phyloP scores from a whole-genome alignment of 768 basidiomycete genomes.

The Russula emetica region DNA sequence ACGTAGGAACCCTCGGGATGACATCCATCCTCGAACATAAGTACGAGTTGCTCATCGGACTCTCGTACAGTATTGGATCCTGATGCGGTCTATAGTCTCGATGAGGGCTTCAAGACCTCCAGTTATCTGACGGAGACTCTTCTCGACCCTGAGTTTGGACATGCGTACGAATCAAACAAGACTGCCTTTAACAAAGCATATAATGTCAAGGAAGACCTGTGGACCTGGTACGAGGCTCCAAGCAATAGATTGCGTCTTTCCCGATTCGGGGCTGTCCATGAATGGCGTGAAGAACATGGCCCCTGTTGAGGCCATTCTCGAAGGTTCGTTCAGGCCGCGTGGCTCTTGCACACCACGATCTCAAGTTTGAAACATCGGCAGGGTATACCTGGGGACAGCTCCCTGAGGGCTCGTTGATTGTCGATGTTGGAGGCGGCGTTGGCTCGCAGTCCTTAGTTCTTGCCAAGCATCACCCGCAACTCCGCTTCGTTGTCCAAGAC shows the following conservation, averaged over 20 bases:
- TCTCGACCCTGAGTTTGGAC: slow-evolving; percentile 19
- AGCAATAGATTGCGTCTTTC: slow-evolving; percentile 7
- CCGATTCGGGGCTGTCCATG: slow-evolving; percentile 18
- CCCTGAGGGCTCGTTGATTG: slow-evolving; percentile 12
- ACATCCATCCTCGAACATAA: slow-evolving; percentile 23
- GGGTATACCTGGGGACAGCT: slow-evolving; percentile 11
- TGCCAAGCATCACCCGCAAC: neutral
- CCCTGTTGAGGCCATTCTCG: neutral
- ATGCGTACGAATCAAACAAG: slow-evolving; percentile 7
- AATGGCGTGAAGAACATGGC: slow-evolving; percentile 14
- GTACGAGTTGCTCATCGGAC: slow-evolving; percentile 10
- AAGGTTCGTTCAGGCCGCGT: neutral
- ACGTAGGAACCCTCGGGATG: slow-evolving; percentile 28
- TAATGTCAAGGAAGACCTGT: neutral
- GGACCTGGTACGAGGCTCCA: slow-evolving; percentile 10
- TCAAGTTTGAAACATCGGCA: neutral
- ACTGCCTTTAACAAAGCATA: slow-evolving; percentile 14
- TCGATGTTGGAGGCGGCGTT: slow-evolving; percentile 19
- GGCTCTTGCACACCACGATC: neutral
- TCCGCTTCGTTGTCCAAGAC: slow-evolving; percentile 20
- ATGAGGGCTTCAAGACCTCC: slow-evolving; percentile 26
- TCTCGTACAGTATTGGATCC: neutral
- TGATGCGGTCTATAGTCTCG: neutral
- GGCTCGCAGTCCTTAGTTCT: slow-evolving; percentile 11
- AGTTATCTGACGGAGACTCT: slow-evolving; percentile 30